These are phyloP conservation scores for Cinchona pubescens DNA, from an alignment of 257 asterid genomes.

Conservation along the genomic window DNA sequence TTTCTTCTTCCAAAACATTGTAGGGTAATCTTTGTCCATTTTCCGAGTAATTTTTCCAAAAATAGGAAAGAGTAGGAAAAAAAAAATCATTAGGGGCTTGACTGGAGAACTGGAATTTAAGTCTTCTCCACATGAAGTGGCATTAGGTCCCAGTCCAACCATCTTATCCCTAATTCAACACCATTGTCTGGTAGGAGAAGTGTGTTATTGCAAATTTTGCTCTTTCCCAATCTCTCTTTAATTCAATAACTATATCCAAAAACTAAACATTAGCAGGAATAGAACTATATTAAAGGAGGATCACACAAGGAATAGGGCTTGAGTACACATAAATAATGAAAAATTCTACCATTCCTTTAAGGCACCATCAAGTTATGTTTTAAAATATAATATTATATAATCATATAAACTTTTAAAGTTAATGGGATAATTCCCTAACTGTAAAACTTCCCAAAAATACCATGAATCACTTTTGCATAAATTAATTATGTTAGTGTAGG, in stretches of 20 bases:
- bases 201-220: constrained; percentile 6
- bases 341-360: no score
- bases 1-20: not conserved
- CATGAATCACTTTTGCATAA: no score
- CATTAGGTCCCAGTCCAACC: constrained; percentile 12
- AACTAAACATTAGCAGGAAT: no score
- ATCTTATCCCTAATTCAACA: constrained; percentile 18
- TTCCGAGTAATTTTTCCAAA: not conserved
- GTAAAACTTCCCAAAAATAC: no score
- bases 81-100: not conserved
- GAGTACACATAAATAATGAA: not conserved
- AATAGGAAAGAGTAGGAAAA: not conserved
- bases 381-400: no score
- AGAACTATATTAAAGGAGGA: no score
- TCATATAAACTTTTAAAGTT: no score
- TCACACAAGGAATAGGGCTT: constrained; percentile 1
- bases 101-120: constrained; percentile 2
- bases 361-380: no score
- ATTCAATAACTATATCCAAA: not conserved
- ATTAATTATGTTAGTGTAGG: no score
- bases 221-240: not conserved
- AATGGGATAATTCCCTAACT: no score
- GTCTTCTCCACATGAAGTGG: constrained; percentile 4
- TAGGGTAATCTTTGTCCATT: not conserved
- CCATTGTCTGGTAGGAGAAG: constrained; percentile 4